phyloP scores from a whole-genome alignment of 2,329 filamentous ascomycete species.

The Diaporthe nobilis region DNA sequence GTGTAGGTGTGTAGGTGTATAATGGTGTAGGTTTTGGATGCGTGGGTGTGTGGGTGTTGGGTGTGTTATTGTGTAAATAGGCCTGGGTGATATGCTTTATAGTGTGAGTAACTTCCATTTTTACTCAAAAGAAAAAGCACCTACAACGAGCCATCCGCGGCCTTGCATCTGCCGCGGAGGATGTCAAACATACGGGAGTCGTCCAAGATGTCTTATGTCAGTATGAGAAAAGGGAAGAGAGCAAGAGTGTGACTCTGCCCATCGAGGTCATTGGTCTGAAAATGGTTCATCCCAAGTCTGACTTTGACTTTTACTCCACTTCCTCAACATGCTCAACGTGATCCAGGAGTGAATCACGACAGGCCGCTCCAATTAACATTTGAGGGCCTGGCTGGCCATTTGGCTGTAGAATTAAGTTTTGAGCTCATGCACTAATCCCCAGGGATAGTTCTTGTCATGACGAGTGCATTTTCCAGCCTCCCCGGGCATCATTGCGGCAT shows the following conservation, averaged over 20 bases:
- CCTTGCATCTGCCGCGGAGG: background rate
- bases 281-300: background rate
- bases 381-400: background rate
- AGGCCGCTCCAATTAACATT: background rate
- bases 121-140: background rate
- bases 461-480: conserved; percentile 23
- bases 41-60: no score
- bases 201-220: background rate
- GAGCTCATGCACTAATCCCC: background rate
- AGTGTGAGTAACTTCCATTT: no score
- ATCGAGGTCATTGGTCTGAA: background rate
- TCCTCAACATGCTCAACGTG: background rate
- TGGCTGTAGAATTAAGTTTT: background rate
- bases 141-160: background rate
- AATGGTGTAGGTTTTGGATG: no score
- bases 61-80: no score
- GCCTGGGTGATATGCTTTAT: no score
- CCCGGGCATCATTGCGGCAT: no score
- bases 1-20: no score
- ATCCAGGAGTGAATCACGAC: background rate
- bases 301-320: background rate
- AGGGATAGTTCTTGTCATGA: conserved; percentile 19
- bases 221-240: background rate
- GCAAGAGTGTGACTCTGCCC: background rate
- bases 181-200: background rate